Base-by-base conservation (phyloP, 73 alveolate species). In the Tetrahymena malaccensis region DNA sequence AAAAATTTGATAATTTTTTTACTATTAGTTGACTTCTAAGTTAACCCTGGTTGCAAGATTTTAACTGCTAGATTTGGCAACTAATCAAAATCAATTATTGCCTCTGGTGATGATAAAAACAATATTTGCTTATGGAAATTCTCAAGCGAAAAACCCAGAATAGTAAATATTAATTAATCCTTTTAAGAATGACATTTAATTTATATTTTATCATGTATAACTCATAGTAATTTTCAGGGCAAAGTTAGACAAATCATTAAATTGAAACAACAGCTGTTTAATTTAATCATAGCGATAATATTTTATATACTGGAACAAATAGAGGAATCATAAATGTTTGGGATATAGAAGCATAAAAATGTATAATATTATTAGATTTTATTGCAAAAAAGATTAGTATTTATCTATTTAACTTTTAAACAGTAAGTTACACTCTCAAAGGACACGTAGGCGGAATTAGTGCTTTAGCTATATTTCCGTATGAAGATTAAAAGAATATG, bases 31-130 rank as follows among this genome's bases (percentile, higher is more conserved):
- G 89, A 70, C 89, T 70, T 70, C 19, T 70, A 70, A 31, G 19
- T n/a, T n/a, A 70, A n/a, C 25, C 34, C 40, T 12, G 89, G 89
- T 12, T n/a, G 94, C 43, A 95, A 95, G 95, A 34, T 95, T 4
- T 35, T 85, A 16, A 85, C 95, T 44, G 97, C 97, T 43, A 40
- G n/a, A 85, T 95, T 95, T 55, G 95, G 97, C n/a, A 95, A 93
- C 7, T 95, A 43, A 40, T 21, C 97, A 25, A 95, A 93, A 38
- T 17, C 85, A 19, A 31, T 95, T 1, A 50, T 95, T 27, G 95
- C 85, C 7, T 55, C 89, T 34, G 97, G 96, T 25, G 97, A 95
- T 89, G 97, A 95, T n/a, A 95, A 56, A 31, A 95, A 95, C 35
- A 34, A 27, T 35, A 93, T 95, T 55, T 37, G 57, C 6, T 55